Evolutionary conservation across 2,329 filamentous ascomycete species (phyloP).

Genomic region (Diaporthe ilicicola): DNA sequence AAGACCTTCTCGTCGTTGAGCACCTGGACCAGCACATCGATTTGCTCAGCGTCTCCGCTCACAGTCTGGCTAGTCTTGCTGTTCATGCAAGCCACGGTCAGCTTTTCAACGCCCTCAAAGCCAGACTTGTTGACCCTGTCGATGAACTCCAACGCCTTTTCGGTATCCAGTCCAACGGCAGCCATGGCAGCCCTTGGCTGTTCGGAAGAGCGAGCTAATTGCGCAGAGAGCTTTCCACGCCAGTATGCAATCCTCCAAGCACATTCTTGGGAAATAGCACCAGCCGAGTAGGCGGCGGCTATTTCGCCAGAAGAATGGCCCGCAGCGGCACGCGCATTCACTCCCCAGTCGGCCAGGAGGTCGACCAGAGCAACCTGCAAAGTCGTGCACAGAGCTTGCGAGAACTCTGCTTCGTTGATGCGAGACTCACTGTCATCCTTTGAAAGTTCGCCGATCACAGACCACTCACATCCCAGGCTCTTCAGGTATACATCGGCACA

Average conservation of each 20-base stretch:
- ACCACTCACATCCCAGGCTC: slow-evolving; percentile 39
- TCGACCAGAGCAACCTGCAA: slow-evolving; percentile 46
- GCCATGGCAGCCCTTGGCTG: slow-evolving; percentile 29
- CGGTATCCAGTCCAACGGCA: slow-evolving; percentile 29
- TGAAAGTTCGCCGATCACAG: slow-evolving; percentile 40
- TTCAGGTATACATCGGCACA: slow-evolving; percentile 34
- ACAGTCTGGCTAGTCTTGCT: slow-evolving; percentile 40
- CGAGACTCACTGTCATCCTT: slow-evolving; percentile 26
- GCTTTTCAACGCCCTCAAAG: slow-evolving; percentile 24
- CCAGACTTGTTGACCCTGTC: slow-evolving; percentile 30
- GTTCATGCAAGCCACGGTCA: slow-evolving; percentile 34
- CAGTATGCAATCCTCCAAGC: slow-evolving; percentile 37
- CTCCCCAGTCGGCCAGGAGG: slow-evolving; percentile 38
- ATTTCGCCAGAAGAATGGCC: slow-evolving; percentile 49
- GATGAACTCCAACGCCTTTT: slow-evolving; percentile 23
- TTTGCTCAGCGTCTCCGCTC: slow-evolving; percentile 40
- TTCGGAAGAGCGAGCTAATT: slow-evolving; percentile 27
- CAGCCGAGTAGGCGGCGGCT: slow-evolving; percentile 42
- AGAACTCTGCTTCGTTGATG: slow-evolving; percentile 40
- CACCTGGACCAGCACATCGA: slow-evolving; percentile 33
- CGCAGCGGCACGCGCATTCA: slow-evolving; percentile 38
- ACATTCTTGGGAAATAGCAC: slow-evolving; percentile 32
- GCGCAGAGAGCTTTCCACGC: slow-evolving; percentile 38
- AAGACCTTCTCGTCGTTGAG: slow-evolving; percentile 38
- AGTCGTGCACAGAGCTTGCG: slow-evolving; percentile 42